Base-by-base conservation (phyloP, 2,329 filamentous ascomycete genomes). In the Neurospora sp. region DNA sequence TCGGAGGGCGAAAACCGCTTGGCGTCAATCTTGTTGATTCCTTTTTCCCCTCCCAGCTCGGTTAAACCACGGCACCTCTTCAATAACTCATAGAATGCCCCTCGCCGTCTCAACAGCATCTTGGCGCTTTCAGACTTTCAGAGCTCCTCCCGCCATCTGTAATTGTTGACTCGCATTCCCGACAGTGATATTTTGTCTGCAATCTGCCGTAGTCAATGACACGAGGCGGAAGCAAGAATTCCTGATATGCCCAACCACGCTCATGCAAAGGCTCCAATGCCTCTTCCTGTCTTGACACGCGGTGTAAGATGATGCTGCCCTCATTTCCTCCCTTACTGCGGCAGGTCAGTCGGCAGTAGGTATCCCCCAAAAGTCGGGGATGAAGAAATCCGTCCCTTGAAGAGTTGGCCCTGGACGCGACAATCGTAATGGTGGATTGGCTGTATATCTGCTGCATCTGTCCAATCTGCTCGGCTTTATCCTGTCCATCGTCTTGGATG, bases 41-140 rank as follows among this genome's bases (percentile, higher is more conserved):
- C 11, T 52, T 4, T 28, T 52, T 1, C 19, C 11, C 11, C 1
- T 46, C 8, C 6, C 43, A 52, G 19, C 43, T 52, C 43, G 11
- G 43, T 52, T 52, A 2, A 23, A 15, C 43, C 19, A 52, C 43
- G 19, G 43, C 0, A 0, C 43, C 0, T 1, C n/a, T 23, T 12
- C 10, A 52, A 52, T 28, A 52, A 10, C 43, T 23, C 43, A 23
- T 52, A 23, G 43, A 52, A 52, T 52, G 2, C 43, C 43, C 2
- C 3, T 52, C 43, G 43, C 19, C 43, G 19, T 0, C 0, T 15
- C 10, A 52, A 52, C 10, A 52, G 2, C 43, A 4, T 52, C 19
- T n/a, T 0, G n/a, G 43, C 19, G 11, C 2, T 1, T 15, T 0
- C 11, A 15, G 19, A 15, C 2, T 1, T 15, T 0, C 11, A 15